phyloP scores from a whole-genome alignment of 108 stramenopile genomes.

The Skeletonema tropicum region DNA sequence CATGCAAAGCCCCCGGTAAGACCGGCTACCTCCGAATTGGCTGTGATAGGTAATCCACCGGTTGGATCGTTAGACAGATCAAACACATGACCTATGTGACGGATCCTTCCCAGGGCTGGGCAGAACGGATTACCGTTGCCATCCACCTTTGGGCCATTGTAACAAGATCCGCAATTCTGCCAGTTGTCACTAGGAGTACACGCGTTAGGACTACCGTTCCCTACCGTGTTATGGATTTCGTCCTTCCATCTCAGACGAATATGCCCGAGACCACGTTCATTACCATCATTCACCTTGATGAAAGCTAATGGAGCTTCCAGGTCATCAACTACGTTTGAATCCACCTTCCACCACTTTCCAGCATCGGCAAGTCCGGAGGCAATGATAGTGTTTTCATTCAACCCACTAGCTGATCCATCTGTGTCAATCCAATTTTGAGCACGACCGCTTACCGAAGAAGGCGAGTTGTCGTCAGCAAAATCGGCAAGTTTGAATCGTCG shows the following conservation, averaged over 20 bases:
- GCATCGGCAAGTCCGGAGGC: constrained; percentile 28
- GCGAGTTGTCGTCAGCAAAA: constrained; percentile 3
- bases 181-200: constrained; percentile 1
- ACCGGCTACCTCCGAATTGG: constrained; percentile 39
- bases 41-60: constrained; percentile 37
- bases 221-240: constrained; percentile 27
- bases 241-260: constrained; percentile 31
- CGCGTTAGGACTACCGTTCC: background rate
- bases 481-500: constrained; percentile 30
- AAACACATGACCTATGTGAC: constrained; percentile 40
- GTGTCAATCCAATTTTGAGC: constrained; percentile 46
- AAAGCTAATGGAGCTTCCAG: constrained; percentile 37
- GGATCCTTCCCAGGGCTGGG: constrained; percentile 17
- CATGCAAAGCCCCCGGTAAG: constrained; percentile 45
- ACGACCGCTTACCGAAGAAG: constrained; percentile 28
- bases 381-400: constrained; percentile 27
- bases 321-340: constrained; percentile 28
- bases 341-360: constrained; percentile 47
- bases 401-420: constrained; percentile 37
- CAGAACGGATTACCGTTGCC: constrained; percentile 3
- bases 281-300: constrained; percentile 27
- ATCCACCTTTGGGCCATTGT: constrained; percentile 16
- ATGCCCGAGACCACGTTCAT: constrained; percentile 36
- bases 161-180: constrained; percentile 6
- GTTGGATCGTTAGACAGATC: constrained; percentile 6